Evolutionary conservation across 169 alveolate species (phyloP), one percentile per base, ranked within the genome.

Genomic region (Eimeria necatrix): DNA sequence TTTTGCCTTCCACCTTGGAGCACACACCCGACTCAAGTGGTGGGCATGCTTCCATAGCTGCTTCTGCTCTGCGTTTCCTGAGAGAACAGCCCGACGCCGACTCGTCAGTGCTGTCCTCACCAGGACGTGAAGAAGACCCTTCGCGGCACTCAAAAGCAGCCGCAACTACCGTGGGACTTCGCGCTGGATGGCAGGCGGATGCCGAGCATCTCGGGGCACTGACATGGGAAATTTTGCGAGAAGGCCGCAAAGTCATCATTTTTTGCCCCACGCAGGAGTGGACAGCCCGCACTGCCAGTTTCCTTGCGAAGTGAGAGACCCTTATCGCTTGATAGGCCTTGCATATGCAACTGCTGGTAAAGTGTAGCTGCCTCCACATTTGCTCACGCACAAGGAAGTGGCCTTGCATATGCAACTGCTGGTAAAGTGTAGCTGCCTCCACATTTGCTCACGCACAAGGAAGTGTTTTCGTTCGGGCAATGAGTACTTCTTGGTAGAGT

Each of bases 221-320:
- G 59, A 96, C 95, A 4, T 96, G 97, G 97, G 97, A 96, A 48
- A 74, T 95, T 68, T 51, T 93, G 70, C 83, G 95, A 22, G 96
- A 88, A 52, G 96, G 94, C 52, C 96, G 93, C 78, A 80, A 92
- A 46, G 97, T 96, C 78, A 24, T 96, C n/a, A 89, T 96, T 8
- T 96, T 96, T 71, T 96, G 97, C 84, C 96, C 96, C 41, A 91
- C 97, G 20, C 94, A 96, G 93, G 94, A 90, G 73, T 93, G 96
- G 81, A 91, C 95, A 41, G 96, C 76, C 76, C 73, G 88, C 51
- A 78, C 95, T 5, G 95, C 95, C 4, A 59, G 88, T 4, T 92
- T 61, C 76, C 95, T 92, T 76, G 93, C 86, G 10, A 81, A 49
- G 95, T 92, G 80, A 80, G 86, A 9, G 60, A 7, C 48, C 86